phyloP scores from a whole-genome alignment of 352 stramenopile species.

The Phytophthora capsici region DNA sequence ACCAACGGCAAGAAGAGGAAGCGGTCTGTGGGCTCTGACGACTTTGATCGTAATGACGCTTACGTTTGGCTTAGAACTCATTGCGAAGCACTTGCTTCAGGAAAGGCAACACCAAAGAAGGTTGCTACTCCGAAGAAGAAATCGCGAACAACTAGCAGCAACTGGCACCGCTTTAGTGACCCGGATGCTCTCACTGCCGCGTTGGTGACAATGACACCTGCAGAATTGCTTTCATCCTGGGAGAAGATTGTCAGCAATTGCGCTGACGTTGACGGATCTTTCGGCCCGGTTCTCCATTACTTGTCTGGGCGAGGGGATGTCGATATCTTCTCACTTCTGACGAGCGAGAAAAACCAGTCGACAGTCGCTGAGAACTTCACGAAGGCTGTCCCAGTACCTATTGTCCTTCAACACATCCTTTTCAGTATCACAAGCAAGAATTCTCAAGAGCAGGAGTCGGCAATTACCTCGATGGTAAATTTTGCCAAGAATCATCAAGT shows the following conservation, averaged over 20 bases:
- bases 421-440: slow-evolving; percentile 24
- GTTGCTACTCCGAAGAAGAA: slow-evolving; percentile 26
- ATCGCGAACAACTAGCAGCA: slow-evolving; percentile 13
- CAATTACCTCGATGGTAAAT: slow-evolving; percentile 12
- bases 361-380: slow-evolving; percentile 16
- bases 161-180: slow-evolving; percentile 35
- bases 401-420: slow-evolving; percentile 42
- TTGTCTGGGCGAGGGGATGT: slow-evolving; percentile 50
- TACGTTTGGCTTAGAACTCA: slow-evolving; percentile 46
- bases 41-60: slow-evolving; percentile 20
- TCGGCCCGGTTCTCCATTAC: slow-evolving; percentile 57
- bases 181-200: slow-evolving; percentile 31
- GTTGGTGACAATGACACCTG: slow-evolving; percentile 29
- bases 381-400: slow-evolving; percentile 22
- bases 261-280: slow-evolving; percentile 35
- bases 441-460: slow-evolving; percentile 25
- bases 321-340: slow-evolving; percentile 45
- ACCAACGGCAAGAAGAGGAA: slow-evolving; percentile 33
- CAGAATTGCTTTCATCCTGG: slow-evolving; percentile 40
- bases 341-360: slow-evolving; percentile 26
- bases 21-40: slow-evolving; percentile 15
- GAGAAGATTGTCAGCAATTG: slow-evolving; percentile 47
- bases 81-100: slow-evolving; percentile 32
- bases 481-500: slow-evolving; percentile 21
- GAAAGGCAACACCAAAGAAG: neutral